These are phyloP conservation scores for Aphanoascus verrucosus DNA, from an alignment of 2,329 filamentous ascomycete genomes.

Conservation along the genomic window DNA sequence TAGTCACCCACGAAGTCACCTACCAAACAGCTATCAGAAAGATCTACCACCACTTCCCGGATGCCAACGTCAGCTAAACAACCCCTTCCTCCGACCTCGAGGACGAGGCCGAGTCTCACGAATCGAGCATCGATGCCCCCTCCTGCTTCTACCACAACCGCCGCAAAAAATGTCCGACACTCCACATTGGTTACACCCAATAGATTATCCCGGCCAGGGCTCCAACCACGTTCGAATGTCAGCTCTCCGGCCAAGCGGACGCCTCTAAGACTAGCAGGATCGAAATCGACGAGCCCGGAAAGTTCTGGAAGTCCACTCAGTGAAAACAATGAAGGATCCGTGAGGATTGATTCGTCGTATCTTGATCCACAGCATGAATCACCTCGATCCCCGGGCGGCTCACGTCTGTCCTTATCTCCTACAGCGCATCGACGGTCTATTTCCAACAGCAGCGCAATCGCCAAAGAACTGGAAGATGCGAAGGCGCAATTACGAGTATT, in stretches of 20 bases:
- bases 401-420: slow-evolving; percentile 16
- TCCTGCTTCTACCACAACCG: slow-evolving; percentile 22
- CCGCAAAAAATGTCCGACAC: slow-evolving; percentile 30
- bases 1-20: slow-evolving; percentile 71
- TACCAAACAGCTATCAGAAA: slow-evolving; percentile 56
- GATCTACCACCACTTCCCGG: slow-evolving; percentile 48
- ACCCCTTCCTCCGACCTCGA: slow-evolving; percentile 35
- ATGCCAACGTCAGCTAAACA: slow-evolving; percentile 41
- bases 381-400: slow-evolving; percentile 20
- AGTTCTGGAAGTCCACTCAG: slow-evolving; percentile 21
- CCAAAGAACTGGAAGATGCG: slow-evolving; percentile 69
- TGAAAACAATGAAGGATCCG: slow-evolving; percentile 21
- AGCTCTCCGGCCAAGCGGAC: slow-evolving; percentile 23
- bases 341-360: slow-evolving; percentile 7
- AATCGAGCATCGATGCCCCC: slow-evolving; percentile 59
- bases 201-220: slow-evolving; percentile 2
- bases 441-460: slow-evolving; percentile 41
- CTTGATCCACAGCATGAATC: slow-evolving; percentile 14
- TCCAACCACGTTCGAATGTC: slow-evolving; percentile 2
- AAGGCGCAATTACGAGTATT: slow-evolving; percentile 78
- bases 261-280: slow-evolving; percentile 24
- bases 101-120: slow-evolving; percentile 47
- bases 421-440: slow-evolving; percentile 31
- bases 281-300: slow-evolving; percentile 21
- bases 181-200: slow-evolving; percentile 24